Evolutionary conservation across 164 flowering plant species (phyloP).

Genomic region (Magnolia changhungtana): DNA sequence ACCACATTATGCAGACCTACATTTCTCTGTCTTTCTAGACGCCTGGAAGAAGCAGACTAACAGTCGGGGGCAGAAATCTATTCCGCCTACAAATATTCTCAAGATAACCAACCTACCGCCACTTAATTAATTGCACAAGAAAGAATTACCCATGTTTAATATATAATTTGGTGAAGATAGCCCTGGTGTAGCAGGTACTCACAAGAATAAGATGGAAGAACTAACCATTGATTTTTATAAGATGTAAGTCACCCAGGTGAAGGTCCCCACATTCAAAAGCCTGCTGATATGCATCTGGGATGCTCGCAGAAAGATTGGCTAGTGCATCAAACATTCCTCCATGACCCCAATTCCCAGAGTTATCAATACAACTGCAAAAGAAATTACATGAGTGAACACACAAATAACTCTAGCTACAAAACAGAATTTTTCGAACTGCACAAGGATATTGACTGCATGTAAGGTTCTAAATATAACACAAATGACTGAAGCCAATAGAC

Average conservation of each 20-base stretch:
- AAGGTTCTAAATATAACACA: neutral
- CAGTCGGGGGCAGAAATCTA: too few relatives aligned
- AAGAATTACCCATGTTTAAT: neutral
- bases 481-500: neutral
- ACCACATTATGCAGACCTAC: too few relatives aligned
- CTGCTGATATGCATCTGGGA: constrained; percentile 61
- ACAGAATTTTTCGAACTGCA: neutral
- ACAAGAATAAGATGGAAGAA: neutral
- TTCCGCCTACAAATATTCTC: too few relatives aligned
- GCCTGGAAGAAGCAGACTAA: too few relatives aligned
- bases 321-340: constrained; percentile 96
- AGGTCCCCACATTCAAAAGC: constrained; percentile 83
- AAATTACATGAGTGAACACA: neutral
- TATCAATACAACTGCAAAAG: constrained; percentile 73
- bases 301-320: constrained; percentile 50
- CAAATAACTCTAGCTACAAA: neutral
- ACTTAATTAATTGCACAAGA: neutral
- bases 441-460: neutral
- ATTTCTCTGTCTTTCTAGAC: too few relatives aligned
- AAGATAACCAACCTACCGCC: neutral
- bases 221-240: constrained; percentile 60
- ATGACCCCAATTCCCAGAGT: constrained; percentile 89
- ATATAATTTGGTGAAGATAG: neutral
- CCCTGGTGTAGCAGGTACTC: neutral
- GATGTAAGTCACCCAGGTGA: constrained; percentile 91